Percentiles rank a stretch among this genome's conserved stretches.
Evolutionary conservation across 768 basidiomycete genomes (phyloP).

Genomic region (Hericium alpestre): DNA sequence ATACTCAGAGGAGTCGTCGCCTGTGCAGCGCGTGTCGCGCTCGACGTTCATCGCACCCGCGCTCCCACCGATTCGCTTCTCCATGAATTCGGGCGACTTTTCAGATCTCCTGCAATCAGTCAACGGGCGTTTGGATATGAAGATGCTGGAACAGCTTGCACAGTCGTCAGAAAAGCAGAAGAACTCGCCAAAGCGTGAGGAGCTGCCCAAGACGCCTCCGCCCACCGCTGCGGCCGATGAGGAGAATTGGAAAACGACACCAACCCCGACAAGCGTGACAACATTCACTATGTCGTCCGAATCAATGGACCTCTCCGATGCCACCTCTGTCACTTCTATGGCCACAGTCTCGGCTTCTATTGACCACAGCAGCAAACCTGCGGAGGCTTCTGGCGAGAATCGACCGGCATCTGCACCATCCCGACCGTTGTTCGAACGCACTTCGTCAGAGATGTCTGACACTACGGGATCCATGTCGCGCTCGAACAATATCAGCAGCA

Average conservation of each 20-base stretch:
- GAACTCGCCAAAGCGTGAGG: conserved; percentile 3
- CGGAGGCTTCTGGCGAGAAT: neutral
- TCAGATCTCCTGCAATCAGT: conserved; percentile 58
- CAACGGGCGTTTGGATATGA: conserved; percentile 31
- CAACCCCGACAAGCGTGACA: conserved; percentile 17
- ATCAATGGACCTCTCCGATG: conserved; percentile 3
- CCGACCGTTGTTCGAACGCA: neutral
- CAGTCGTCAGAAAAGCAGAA: conserved; percentile 28
- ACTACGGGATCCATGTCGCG: neutral
- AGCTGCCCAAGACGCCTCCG: neutral
- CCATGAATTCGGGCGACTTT: conserved; percentile 76
- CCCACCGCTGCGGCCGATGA: neutral
- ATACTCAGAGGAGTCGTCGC: conserved; percentile 39
- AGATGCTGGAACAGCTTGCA: conserved; percentile 31
- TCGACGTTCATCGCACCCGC: conserved; percentile 81
- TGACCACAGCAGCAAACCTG: neutral
- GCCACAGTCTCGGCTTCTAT: neutral
- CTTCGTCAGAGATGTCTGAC: neutral
- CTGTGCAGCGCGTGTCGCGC: conserved; percentile 55
- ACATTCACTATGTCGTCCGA: conserved; percentile 11
- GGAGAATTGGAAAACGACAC: conserved; percentile 1
- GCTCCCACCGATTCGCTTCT: conserved; percentile 85
- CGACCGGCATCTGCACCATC: neutral
- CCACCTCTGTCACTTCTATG: conserved; percentile 6
- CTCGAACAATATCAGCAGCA: neutral